phyloP scores from a whole-genome alignment of 2,329 filamentous ascomycete genomes.

The Pezizomycotina sp. region DNA sequence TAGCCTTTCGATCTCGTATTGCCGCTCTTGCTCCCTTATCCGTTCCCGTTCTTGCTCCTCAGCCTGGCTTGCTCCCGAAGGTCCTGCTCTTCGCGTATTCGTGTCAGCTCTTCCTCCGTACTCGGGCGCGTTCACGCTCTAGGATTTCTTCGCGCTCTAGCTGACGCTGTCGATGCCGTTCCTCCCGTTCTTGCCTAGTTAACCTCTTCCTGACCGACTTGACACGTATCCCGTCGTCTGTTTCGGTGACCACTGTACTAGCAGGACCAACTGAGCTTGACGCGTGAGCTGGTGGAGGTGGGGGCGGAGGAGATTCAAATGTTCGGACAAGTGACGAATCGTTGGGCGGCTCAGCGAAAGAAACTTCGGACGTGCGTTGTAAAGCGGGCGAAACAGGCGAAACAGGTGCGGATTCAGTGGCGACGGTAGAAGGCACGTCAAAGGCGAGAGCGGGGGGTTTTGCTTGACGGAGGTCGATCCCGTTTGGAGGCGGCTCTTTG shows the following conservation, averaged over 20 bases:
- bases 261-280: no score
- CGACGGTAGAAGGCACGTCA: no score
- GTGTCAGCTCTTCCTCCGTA: slow-evolving; percentile 14
- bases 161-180: slow-evolving; percentile 18
- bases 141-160: slow-evolving; percentile 16
- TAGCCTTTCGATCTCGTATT: slow-evolving; percentile 16
- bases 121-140: slow-evolving; percentile 20
- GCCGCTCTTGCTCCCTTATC: slow-evolving; percentile 21
- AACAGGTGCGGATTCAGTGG: no score
- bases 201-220: slow-evolving; percentile 28
- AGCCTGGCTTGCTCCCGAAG: slow-evolving; percentile 18
- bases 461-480: no score
- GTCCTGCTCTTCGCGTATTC: slow-evolving; percentile 15
- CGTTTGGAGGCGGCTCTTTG: no score
- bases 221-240: slow-evolving; percentile 34
- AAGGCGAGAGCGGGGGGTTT: no score
- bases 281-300: slow-evolving; percentile 11
- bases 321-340: no score
- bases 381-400: no score
- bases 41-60: slow-evolving; percentile 18
- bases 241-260: slow-evolving; percentile 14
- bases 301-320: slow-evolving; percentile 4
- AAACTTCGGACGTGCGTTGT: no score
- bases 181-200: slow-evolving; percentile 21
- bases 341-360: no score